Conservation (phyloP, 257 asterid genomes). For the Cruciata laevipes region DNA sequence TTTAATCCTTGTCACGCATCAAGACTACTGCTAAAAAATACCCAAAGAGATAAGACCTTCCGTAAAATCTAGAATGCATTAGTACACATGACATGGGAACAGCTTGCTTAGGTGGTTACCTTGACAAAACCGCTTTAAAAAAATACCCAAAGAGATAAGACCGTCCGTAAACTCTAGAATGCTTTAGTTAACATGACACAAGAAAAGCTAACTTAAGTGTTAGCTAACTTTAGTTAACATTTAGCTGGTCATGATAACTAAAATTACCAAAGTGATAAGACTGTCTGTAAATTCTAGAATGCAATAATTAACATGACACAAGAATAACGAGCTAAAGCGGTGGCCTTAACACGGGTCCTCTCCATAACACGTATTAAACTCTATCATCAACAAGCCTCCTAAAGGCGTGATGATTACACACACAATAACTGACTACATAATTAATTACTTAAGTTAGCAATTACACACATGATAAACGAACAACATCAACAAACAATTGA, state of each 20-base stretch:
- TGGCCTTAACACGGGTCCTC: not conserved
- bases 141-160: not conserved
- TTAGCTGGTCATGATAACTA: not conserved
- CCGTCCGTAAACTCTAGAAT: not conserved
- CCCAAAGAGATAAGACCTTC: not conserved
- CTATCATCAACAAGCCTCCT: not conserved
- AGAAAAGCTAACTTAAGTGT: not conserved
- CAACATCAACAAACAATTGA: not conserved
- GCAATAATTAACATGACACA: not conserved
- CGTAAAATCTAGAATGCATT: not conserved
- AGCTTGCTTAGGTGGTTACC: not conserved
- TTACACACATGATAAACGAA: not conserved
- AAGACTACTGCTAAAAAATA: not conserved
- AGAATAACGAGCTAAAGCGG: not conserved
- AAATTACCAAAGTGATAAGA: not conserved
- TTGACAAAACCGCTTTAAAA: not conserved
- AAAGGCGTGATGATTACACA: not conserved
- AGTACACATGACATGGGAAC: not conserved
- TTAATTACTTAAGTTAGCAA: not conserved
- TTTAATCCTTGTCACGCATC: not conserved
- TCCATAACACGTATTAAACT: not conserved
- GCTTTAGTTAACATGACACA: not conserved
- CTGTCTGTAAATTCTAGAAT: not conserved
- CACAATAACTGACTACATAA: not conserved
- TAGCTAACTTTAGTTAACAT: not conserved